These are phyloP conservation scores for Tolypocladium ophioglossoides DNA, from an alignment of 2,329 filamentous ascomycete species.

Conservation along the genomic window DNA sequence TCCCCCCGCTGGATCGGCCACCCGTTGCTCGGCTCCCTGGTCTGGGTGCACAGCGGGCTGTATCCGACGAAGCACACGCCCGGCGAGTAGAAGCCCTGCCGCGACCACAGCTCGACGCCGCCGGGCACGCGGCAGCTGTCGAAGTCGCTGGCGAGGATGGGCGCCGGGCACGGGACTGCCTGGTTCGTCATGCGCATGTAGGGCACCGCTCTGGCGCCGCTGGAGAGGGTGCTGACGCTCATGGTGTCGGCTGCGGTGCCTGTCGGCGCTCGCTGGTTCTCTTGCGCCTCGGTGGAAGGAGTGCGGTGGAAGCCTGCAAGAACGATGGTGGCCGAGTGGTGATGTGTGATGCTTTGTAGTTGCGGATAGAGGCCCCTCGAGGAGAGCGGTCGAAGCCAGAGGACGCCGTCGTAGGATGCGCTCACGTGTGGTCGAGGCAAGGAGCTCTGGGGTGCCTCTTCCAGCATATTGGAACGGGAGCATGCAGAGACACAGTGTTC, in stretches of 20 bases:
- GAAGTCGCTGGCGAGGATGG: slow-evolving; percentile 11
- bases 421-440: too few relatives aligned
- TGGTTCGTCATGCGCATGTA: slow-evolving; percentile 13
- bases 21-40: slow-evolving; percentile 4
- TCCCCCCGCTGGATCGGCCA: slow-evolving; percentile 13
- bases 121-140: slow-evolving; percentile 11
- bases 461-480: too few relatives aligned
- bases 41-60: slow-evolving; percentile 14
- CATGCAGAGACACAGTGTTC: too few relatives aligned
- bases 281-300: too few relatives aligned
- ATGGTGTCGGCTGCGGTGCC: slow-evolving; percentile 1
- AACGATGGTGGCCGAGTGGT: too few relatives aligned
- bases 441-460: too few relatives aligned
- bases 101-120: slow-evolving; percentile 12
- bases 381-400: too few relatives aligned
- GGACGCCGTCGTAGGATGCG: too few relatives aligned
- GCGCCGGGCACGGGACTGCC: slow-evolving; percentile 9
- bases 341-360: too few relatives aligned
- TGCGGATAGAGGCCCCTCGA: too few relatives aligned
- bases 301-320: too few relatives aligned
- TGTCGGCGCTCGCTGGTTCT: too few relatives aligned
- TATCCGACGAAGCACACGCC: slow-evolving; percentile 19
- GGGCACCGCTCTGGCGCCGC: slow-evolving; percentile 6
- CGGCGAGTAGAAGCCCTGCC: slow-evolving; percentile 18
- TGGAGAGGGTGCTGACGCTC: slow-evolving; percentile 4